Evolutionary conservation across 306 rosid genomes (phyloP).

Genomic region (Vigna angularis): DNA sequence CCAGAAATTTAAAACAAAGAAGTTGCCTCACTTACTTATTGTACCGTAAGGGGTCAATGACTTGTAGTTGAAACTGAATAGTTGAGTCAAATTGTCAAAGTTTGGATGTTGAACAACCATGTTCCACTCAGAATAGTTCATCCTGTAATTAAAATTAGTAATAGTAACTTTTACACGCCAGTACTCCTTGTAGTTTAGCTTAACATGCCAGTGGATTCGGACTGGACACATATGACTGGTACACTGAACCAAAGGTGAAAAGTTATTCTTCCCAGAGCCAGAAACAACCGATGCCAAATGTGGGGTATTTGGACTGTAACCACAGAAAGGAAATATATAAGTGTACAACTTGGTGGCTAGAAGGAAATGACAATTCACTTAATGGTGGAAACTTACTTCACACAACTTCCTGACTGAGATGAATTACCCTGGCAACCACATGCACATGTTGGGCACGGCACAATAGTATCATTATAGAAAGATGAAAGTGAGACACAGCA

Average conservation of each 20-base stretch:
- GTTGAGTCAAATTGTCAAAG: constrained; percentile 77
- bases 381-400: constrained; percentile 58
- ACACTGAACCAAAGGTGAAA: constrained; percentile 77
- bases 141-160: constrained; percentile 79
- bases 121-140: constrained; percentile 90
- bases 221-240: constrained; percentile 91
- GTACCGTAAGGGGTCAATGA: constrained; percentile 71
- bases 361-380: constrained; percentile 6
- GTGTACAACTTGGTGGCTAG: neutral
- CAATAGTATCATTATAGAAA: constrained; percentile 82
- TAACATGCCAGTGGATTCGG: constrained; percentile 93
- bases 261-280: constrained; percentile 49
- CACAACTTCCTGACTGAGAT: constrained; percentile 64
- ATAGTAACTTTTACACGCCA: constrained; percentile 88
- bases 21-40: constrained; percentile 64
- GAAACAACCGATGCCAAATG: constrained; percentile 76
- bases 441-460: constrained; percentile 76
- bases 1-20: constrained; percentile 7
- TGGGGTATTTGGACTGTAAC: constrained; percentile 64
- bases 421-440: constrained; percentile 76
- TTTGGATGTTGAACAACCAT: constrained; percentile 88
- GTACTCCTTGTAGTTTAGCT: constrained; percentile 77
- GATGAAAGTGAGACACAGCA: constrained; percentile 90
- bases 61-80: constrained; percentile 82
- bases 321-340: constrained; percentile 31